Conservation (phyloP, 1,284 basidiomycete species). For the Leccinum subrobustum region DNA sequence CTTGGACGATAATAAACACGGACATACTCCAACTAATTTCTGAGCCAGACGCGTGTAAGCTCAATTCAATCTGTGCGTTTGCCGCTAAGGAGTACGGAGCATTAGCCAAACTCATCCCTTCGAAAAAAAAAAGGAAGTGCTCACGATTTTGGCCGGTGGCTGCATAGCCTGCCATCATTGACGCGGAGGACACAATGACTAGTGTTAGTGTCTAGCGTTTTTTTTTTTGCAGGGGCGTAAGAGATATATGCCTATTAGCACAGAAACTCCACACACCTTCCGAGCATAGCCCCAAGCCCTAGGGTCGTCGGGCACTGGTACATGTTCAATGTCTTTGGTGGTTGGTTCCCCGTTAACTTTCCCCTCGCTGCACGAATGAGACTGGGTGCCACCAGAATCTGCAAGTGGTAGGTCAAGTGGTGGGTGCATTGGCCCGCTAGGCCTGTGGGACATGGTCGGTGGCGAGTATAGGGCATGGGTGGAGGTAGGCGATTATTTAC, state of each 20-base stretch:
- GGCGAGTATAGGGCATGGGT: not conserved
- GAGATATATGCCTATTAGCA: not conserved
- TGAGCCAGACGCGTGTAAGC: slow-evolving; percentile 65
- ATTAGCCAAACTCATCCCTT: not conserved
- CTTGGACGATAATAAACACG: slow-evolving; percentile 80
- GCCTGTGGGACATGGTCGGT: slow-evolving; percentile 18
- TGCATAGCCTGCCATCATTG: slow-evolving; percentile 72
- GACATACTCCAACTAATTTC: slow-evolving; percentile 77
- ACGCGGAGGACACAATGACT: slow-evolving; percentile 55
- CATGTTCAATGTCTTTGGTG: slow-evolving; percentile 61
- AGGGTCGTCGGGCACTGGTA: slow-evolving; percentile 72
- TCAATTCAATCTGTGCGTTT: slow-evolving; percentile 65
- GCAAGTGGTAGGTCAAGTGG: not conserved
- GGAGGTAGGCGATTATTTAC: slow-evolving; percentile 7
- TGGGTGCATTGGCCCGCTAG: not conserved
- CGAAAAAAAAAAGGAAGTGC: slow-evolving; percentile 17
- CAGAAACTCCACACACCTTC: slow-evolving; percentile 45
- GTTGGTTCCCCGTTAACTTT: not conserved
- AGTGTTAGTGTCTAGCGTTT: slow-evolving; percentile 50
- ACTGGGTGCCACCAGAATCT: slow-evolving; percentile 1
- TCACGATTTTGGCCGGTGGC: slow-evolving; percentile 69
- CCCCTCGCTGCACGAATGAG: slow-evolving; percentile 1
- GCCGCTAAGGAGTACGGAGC: slow-evolving; percentile 43
- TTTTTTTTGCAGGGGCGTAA: not conserved
- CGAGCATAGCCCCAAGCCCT: slow-evolving; percentile 65